Evolutionary conservation across 805 yeast species (phyloP).

Genomic region (Teunomyces panamensis): DNA sequence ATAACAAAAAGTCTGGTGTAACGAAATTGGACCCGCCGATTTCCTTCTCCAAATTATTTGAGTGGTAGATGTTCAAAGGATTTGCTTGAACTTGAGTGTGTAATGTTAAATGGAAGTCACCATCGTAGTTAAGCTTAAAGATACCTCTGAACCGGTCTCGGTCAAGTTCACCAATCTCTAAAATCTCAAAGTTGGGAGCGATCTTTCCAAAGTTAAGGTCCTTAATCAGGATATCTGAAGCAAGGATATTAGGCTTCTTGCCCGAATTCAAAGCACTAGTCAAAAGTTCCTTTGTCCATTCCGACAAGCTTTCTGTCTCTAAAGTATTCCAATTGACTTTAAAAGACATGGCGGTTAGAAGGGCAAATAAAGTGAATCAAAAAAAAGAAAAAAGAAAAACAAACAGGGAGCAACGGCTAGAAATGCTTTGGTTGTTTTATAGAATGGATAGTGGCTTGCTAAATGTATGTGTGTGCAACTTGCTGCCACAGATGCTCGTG

Average conservation of each 20-base stretch:
- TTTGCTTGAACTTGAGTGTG: constrained; percentile 84
- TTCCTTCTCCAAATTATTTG: constrained; percentile 38
- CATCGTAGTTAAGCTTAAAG: constrained; percentile 71
- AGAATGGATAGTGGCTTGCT: no score
- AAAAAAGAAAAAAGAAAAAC: background rate
- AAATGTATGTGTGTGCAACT: background rate
- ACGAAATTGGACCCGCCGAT: constrained; percentile 44
- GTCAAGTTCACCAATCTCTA: constrained; percentile 81
- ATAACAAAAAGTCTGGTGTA: constrained; percentile 63
- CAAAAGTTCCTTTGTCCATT: constrained; percentile 61
- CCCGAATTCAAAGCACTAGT: constrained; percentile 75
- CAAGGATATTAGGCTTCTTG: constrained; percentile 64
- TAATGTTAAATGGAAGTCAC: constrained; percentile 72
- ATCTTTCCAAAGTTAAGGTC: constrained; percentile 71
- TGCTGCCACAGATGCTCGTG: background rate
- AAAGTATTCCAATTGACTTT: constrained; percentile 75
- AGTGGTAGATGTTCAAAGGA: constrained; percentile 66
- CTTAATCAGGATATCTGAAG: constrained; percentile 63
- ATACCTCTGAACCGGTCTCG: constrained; percentile 77
- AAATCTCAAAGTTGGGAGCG: constrained; percentile 72
- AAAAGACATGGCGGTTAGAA: constrained; percentile 56
- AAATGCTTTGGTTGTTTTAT: background rate
- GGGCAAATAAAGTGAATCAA: background rate
- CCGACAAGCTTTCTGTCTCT: constrained; percentile 59
- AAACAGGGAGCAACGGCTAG: background rate